phyloP scores from a whole-genome alignment of 1,284 basidiomycete genomes.

The Coniophora puteana region DNA sequence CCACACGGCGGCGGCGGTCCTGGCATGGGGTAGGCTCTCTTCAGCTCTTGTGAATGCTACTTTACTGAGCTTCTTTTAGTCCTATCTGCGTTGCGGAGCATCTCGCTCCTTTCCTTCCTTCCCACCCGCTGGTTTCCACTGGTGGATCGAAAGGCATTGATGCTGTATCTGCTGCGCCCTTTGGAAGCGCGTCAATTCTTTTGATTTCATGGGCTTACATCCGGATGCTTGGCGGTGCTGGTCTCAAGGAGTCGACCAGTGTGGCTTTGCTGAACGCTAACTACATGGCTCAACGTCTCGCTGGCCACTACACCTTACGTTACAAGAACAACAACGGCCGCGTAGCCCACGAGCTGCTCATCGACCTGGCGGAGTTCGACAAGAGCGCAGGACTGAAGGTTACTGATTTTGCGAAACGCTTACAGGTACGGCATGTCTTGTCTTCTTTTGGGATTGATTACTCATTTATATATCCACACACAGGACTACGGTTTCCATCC shows the following conservation, averaged over 20 bases:
- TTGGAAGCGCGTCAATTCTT: conserved; percentile 92
- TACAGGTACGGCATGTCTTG: conserved; percentile 56
- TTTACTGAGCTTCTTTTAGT: conserved; percentile 35
- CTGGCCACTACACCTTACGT: conserved; percentile 83
- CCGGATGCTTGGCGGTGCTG: conserved; percentile 94
- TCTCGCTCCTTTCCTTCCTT: conserved; percentile 91
- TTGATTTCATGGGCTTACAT: conserved; percentile 98
- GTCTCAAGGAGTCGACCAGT: conserved; percentile 83
- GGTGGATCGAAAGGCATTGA: conserved; percentile 76
- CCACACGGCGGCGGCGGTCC: conserved; percentile 98
- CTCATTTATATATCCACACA: conserved; percentile 2
- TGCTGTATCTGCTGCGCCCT: conserved; percentile 90
- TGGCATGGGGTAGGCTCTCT: conserved; percentile 69
- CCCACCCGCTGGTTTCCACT: conserved; percentile 77
- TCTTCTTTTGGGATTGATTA: neutral
- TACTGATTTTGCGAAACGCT: conserved; percentile 92
- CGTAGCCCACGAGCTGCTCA: conserved; percentile 93
- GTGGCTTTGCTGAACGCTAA: conserved; percentile 92
- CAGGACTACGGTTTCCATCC: conserved; percentile 89
- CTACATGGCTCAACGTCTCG: conserved; percentile 90
- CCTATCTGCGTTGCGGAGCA: conserved; percentile 95
- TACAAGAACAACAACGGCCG: conserved; percentile 90
- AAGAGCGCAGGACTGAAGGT: conserved; percentile 88
- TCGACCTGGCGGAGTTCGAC: conserved; percentile 95
- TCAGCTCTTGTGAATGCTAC: neutral